Evolutionary conservation across 2,329 filamentous ascomycete species (phyloP).

Genomic region (Verticillium nonalfalfae): DNA sequence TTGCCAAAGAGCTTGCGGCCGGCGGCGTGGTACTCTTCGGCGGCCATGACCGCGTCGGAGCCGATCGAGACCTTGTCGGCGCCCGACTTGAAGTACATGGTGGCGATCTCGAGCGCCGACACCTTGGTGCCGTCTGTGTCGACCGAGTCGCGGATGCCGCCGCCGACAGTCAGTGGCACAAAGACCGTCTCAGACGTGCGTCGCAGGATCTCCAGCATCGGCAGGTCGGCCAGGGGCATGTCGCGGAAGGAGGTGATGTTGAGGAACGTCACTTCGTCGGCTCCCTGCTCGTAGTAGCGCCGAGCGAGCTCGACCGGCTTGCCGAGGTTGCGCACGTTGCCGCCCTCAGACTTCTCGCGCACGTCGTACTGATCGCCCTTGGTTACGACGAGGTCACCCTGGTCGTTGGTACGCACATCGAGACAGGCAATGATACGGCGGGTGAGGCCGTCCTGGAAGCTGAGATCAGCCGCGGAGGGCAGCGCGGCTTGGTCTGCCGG

Average conservation of each 20-base stretch:
- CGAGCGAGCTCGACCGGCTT: constrained; percentile 95
- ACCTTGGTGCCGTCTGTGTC: constrained; percentile 82
- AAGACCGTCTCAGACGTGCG: constrained; percentile 87
- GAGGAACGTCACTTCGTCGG: constrained; percentile 94
- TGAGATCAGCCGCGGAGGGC: constrained; percentile 12
- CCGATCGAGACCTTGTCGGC: constrained; percentile 98
- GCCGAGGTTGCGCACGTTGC: constrained; percentile 79
- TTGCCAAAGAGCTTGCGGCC: constrained; percentile 66
- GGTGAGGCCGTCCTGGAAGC: constrained; percentile 65
- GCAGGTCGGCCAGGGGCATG: constrained; percentile 83
- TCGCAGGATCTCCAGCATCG: constrained; percentile 92
- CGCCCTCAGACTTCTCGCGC: constrained; percentile 68
- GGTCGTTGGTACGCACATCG: constrained; percentile 90
- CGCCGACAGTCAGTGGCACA: constrained; percentile 90
- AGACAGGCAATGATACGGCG: constrained; percentile 91
- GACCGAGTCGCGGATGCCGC: constrained; percentile 87
- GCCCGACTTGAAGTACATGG: constrained; percentile 94
- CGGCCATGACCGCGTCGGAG: constrained; percentile 86
- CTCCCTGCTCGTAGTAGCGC: constrained; percentile 92
- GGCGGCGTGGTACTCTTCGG: constrained; percentile 78
- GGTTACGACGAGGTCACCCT: constrained; percentile 91
- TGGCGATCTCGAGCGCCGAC: constrained; percentile 88
- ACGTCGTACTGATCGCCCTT: constrained; percentile 99
- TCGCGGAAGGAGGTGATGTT: constrained; percentile 99
- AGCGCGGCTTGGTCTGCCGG: constrained; percentile 17